Evolutionary conservation across 1,139 yeast species (phyloP), one percentile per base, ranked within the genome.

Genomic region (Arxiozyma slooffiae): DNA sequence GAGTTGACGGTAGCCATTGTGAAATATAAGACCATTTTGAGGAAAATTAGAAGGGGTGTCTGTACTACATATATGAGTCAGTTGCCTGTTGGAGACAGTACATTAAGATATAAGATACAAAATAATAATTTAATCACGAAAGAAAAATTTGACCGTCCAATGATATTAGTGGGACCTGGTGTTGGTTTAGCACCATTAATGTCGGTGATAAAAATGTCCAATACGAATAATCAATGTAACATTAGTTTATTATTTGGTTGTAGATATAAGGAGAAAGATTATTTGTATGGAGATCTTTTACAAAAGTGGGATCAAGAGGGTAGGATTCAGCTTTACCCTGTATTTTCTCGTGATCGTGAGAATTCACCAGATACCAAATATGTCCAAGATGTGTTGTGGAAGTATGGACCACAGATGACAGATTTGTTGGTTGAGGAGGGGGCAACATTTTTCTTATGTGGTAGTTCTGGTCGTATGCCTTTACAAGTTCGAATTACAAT

Each of bases 401-500:
- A 71, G 26, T 67, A 81, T 47, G 72, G 73, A 36, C 65, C 71
- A 3, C 49, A 71, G 24, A 68, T 89, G 2, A 78, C 75, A 1
- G 74, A 79, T 8, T 65, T 82, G 48, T 64, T 89, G 8, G 64
- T 78, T 3, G 71, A 80, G n/a, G 61, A 76, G 44, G 64, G 73
- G 20, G 94, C 87, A 0, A 68, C 77, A 0, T 69, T 89, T 6
- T 89, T 83, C 64, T 73, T 92, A 2, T 90, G 98, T 71, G 97
- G 98, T 0, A 83, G 96, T 14, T 82, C 95, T 38, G 98, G 98
- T 0, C 79, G 81, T 56, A 94, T 92, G 98, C 98, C 99, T 0
- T 76, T 82, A 39, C 94, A 92, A 64, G 95, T 92, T 1, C 73
- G 95, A 54, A 67, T 85, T 21, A 90, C 97, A 0, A 63, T 90